phyloP scores from a whole-genome alignment of 768 basidiomycete genomes.

The Tulasnella sp. region DNA sequence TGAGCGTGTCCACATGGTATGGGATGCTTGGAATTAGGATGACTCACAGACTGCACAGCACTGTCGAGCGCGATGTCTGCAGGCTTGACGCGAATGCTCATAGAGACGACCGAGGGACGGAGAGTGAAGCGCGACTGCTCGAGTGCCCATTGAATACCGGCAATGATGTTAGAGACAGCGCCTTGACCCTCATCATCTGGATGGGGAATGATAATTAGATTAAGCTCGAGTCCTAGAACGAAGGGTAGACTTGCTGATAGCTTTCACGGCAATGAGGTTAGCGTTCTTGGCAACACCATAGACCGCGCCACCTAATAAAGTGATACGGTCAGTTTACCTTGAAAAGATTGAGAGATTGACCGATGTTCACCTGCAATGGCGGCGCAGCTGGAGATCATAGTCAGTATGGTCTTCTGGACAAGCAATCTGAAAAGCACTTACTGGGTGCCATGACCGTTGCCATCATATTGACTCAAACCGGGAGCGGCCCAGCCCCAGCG shows the following conservation, averaged over 20 bases:
- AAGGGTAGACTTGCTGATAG: not conserved
- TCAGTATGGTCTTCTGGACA: not conserved
- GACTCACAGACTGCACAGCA: constrained; percentile 25
- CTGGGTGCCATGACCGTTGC: not conserved
- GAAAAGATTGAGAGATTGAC: too few relatives aligned
- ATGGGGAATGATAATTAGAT: too few relatives aligned
- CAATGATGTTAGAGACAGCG: constrained; percentile 22
- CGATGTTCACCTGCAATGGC: not conserved
- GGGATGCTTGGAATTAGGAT: not conserved
- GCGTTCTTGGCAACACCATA: constrained; percentile 3
- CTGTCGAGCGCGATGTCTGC: constrained; percentile 25
- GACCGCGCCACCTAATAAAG: not conserved
- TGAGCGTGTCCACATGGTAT: too few relatives aligned
- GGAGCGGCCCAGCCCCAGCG: not conserved
- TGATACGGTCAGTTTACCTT: too few relatives aligned
- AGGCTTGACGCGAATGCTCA: constrained; percentile 29
- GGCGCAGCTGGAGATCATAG: not conserved
- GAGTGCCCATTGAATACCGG: constrained; percentile 28
- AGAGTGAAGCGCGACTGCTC: constrained; percentile 20
- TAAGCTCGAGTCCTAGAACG: too few relatives aligned
- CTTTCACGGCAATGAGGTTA: not conserved
- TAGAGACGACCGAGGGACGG: constrained; percentile 29
- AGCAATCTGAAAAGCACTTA: not conserved
- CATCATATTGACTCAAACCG: not conserved
- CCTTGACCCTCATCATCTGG: not conserved